These are phyloP conservation scores for Penicillium sp. DNA, from an alignment of 2,329 filamentous ascomycete species.

Conservation along the genomic window DNA sequence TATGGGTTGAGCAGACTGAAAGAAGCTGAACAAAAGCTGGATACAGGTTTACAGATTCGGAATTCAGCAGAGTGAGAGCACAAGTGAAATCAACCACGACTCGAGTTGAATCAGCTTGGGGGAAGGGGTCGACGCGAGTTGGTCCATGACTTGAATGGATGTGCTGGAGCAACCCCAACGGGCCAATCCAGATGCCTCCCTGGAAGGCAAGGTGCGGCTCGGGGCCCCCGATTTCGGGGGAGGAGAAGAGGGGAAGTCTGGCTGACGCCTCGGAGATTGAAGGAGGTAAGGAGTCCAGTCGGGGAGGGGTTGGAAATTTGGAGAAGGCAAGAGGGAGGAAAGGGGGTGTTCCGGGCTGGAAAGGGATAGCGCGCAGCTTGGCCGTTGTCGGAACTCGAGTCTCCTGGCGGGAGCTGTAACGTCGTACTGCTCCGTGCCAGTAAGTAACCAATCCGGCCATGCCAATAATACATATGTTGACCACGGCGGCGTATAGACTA, in stretches of 20 bases:
- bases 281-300: conserved; percentile 6
- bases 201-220: conserved; percentile 25
- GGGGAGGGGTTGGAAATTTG: conserved; percentile 12
- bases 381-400: conserved; percentile 37
- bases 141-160: conserved; percentile 34
- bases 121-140: conserved; percentile 8
- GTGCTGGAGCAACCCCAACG: conserved; percentile 28
- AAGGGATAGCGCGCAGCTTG: conserved; percentile 29
- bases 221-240: conserved; percentile 37
- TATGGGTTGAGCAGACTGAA: not conserved
- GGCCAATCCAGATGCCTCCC: conserved; percentile 26
- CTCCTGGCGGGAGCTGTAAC: conserved; percentile 19
- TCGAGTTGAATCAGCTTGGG: not conserved
- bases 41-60: not conserved
- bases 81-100: not conserved
- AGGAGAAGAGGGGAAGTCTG: conserved; percentile 12
- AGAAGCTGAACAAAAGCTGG: not conserved
- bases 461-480: conserved; percentile 27
- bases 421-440: conserved; percentile 30
- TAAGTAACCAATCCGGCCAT: conserved; percentile 24
- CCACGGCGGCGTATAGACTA: conserved; percentile 17
- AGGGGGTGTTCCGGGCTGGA: conserved; percentile 25
- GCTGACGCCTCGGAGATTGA: conserved; percentile 3
- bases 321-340: conserved; percentile 15
- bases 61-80: not conserved